Percentiles rank a stretch among this genome's conserved stretches.
These are phyloP conservation scores for Butyriboletus loyo DNA, from an alignment of 768 basidiomycete species.

Conservation along the genomic window DNA sequence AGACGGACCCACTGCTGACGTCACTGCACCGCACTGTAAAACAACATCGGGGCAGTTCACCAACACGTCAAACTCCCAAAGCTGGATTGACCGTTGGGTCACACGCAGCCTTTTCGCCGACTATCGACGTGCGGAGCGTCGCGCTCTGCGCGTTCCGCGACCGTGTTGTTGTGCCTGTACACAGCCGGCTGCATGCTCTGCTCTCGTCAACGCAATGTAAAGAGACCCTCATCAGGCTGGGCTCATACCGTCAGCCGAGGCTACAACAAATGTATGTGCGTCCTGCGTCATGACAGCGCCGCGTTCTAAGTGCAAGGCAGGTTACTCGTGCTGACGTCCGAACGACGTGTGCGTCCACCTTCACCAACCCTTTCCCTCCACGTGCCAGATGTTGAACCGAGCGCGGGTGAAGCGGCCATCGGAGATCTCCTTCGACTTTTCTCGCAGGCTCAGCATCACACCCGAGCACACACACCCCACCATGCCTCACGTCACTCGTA, in stretches of 20 bases:
- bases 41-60: slow-evolving; percentile 50
- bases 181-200: slow-evolving; percentile 50
- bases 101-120: slow-evolving; percentile 37
- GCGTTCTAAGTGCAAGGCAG: slow-evolving; percentile 32
- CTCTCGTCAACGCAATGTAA: slow-evolving; percentile 53
- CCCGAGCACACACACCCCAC: slow-evolving; percentile 24
- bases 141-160: slow-evolving; percentile 80
- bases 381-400: slow-evolving; percentile 48
- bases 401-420: slow-evolving; percentile 65
- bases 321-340: slow-evolving; percentile 74
- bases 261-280: slow-evolving; percentile 73
- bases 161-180: slow-evolving; percentile 68
- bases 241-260: slow-evolving; percentile 61
- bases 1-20: slow-evolving; percentile 60
- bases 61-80: slow-evolving; percentile 50
- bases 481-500: slow-evolving; percentile 29
- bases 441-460: slow-evolving; percentile 48
- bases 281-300: neutral
- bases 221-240: slow-evolving; percentile 53
- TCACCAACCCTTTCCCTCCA: slow-evolving; percentile 60
- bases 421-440: slow-evolving; percentile 62
- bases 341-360: slow-evolving; percentile 53
- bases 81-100: slow-evolving; percentile 28
- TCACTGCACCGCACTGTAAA: slow-evolving; percentile 66
- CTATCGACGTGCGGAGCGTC: slow-evolving; percentile 80